Conservation (phyloP, 2,329 filamentous ascomycete genomes). For the Cladosporium sp. region DNA sequence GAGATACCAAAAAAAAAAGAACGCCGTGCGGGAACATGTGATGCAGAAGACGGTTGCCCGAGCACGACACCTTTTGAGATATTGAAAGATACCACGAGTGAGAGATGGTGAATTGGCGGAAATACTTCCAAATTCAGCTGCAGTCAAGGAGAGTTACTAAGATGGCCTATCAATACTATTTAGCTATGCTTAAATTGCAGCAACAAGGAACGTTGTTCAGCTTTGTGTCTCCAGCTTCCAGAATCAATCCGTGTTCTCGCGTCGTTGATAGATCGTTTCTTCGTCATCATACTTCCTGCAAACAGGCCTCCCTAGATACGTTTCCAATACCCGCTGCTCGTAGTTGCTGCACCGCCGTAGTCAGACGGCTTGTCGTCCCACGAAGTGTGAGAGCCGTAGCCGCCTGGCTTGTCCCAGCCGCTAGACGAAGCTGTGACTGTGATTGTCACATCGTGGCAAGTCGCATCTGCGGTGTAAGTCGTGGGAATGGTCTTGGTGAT, state of each 20-base stretch:
- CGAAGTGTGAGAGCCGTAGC: conserved; percentile 3
- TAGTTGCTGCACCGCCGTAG: not conserved
- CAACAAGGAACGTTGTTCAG: not conserved
- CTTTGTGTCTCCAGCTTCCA: no score
- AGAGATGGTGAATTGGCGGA: no score
- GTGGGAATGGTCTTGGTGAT: not conserved
- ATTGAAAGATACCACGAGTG: no score
- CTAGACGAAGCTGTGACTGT: not conserved
- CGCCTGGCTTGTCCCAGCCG: conserved; percentile 3
- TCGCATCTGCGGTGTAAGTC: not conserved
- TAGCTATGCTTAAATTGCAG: not conserved
- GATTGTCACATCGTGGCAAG: not conserved
- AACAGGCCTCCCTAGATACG: not conserved
- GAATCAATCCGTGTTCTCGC: no score
- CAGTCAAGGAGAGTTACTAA: not conserved
- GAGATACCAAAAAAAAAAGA: no score
- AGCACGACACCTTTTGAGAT: no score
- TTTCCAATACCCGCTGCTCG: not conserved
- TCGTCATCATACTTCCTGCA: not conserved
- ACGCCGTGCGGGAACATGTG: no score
- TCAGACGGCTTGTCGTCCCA: not conserved
- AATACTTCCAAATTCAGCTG: no score
- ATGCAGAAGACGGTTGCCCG: no score
- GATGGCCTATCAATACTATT: not conserved
- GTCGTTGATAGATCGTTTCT: not conserved